phyloP scores from a whole-genome alignment of 1,139 yeast species.

The Lodderomyces theae region DNA sequence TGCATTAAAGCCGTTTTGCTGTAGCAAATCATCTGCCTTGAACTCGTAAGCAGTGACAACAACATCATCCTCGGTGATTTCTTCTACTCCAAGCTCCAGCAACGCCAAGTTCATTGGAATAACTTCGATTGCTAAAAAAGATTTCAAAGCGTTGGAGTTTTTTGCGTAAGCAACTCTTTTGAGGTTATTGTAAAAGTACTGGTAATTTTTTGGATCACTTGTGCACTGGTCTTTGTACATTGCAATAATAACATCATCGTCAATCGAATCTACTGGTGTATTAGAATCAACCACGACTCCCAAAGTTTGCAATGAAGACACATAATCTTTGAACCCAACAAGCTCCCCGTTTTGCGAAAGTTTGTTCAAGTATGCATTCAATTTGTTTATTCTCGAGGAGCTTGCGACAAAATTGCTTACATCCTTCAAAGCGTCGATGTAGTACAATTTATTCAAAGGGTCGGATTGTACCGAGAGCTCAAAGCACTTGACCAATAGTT shows the following conservation, averaged over 20 bases:
- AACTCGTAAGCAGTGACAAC: slow-evolving; percentile 68
- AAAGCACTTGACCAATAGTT: slow-evolving; percentile 59
- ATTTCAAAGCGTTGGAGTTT: slow-evolving; percentile 40
- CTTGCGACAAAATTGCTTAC: slow-evolving; percentile 8
- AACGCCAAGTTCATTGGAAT: slow-evolving; percentile 58
- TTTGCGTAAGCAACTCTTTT: slow-evolving; percentile 44
- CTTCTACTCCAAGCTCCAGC: slow-evolving; percentile 56
- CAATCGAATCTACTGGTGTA: slow-evolving; percentile 23
- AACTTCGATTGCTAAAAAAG: slow-evolving; percentile 54
- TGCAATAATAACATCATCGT: slow-evolving; percentile 44
- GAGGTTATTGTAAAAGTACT: slow-evolving; percentile 36
- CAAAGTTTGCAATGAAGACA: slow-evolving; percentile 51
- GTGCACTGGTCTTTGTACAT: slow-evolving; percentile 43
- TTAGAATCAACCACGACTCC: slow-evolving; percentile 35
- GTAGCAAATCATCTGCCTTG: slow-evolving; percentile 60
- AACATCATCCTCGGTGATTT: slow-evolving; percentile 72
- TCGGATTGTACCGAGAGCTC: slow-evolving; percentile 55
- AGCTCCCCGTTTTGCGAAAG: slow-evolving; percentile 52
- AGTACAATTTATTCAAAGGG: slow-evolving; percentile 50
- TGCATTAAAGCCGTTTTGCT: slow-evolving; percentile 51
- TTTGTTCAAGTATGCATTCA: slow-evolving; percentile 50
- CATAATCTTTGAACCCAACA: slow-evolving; percentile 60
- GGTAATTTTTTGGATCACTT: slow-evolving; percentile 34
- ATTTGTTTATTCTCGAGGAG: slow-evolving; percentile 15
- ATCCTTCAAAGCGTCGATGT: slow-evolving; percentile 59